phyloP scores from a whole-genome alignment of 108 stramenopile species.

The Cyclotella baltica region DNA sequence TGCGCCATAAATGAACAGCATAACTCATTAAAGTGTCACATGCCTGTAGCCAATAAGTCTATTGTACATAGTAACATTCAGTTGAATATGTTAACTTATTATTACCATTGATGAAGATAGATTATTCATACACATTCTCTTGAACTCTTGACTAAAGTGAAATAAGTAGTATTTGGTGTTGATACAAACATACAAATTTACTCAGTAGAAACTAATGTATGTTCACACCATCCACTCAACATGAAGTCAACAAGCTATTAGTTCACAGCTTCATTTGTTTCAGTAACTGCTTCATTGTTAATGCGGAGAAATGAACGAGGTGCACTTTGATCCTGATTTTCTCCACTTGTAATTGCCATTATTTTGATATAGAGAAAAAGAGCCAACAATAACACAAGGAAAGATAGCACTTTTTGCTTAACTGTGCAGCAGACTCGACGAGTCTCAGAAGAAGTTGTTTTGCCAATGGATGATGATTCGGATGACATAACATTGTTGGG shows the following conservation, averaged over 20 bases:
- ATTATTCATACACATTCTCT: neutral
- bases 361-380: neutral
- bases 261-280: too few species aligned
- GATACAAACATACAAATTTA: too few species aligned
- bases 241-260: too few species aligned
- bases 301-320: neutral
- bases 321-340: neutral
- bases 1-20: constrained; percentile 55
- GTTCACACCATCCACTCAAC: too few species aligned
- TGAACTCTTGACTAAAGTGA: too few species aligned
- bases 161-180: neutral
- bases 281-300: neutral
- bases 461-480: neutral
- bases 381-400: neutral
- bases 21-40: constrained; percentile 37
- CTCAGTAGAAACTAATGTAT: too few species aligned
- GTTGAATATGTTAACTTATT: neutral
- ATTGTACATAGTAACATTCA: neutral
- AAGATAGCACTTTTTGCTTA: neutral
- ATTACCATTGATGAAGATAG: neutral
- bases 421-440: neutral
- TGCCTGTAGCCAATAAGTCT: neutral
- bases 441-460: neutral
- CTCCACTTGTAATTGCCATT: neutral
- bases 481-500: neutral